Evolutionary conservation across 2,329 filamentous ascomycete species (phyloP), one percentile per base, ranked within the genome.

Genomic region (Penicillium psychrosexuale): DNA sequence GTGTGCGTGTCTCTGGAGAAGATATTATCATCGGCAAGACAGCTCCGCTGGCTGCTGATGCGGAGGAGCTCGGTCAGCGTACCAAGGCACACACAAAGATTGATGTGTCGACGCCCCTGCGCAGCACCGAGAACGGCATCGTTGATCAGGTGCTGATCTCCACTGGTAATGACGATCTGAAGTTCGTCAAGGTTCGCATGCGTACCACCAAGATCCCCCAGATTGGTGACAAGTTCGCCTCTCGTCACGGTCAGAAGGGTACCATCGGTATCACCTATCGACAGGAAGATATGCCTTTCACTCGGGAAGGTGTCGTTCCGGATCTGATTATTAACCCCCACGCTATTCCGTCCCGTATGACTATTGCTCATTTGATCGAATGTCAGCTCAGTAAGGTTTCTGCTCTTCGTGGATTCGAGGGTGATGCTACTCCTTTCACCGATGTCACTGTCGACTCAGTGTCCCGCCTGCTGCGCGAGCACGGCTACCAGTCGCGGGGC

Each of bases 1-100:
- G 94, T 69, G 89, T 95, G 24, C 90, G 94, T 73, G 93, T 99
- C 0, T 95, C 91, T 13, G 95, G 94, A 69, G 94, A 97, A 68
- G 94, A 99, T 73, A 96, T 99, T 69, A 97, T 99, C 72, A 99
- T 99, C 61, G 94, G 95, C 61, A 99, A 99, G 80, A 97, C 94
- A 3, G 92, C 93, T 11, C 95, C 95, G 1, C 91, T 99, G 72
- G 89, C 91, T 45, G 87, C 91, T 3, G 94, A 99, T 67, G 89
- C 89, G 15, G 91, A 97, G 72, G 94, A 99, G 73, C 82, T 97
- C 60, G 94, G 94, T 7, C 92, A 96, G 69, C 85, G 94, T 59
- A 96, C 91, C 24, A 91, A 90, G 65, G 80, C 89, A 54, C 94
- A 99, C 74, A 87, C 90, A 66, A 96, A 97, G 78, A 87, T 94